Evolutionary conservation across 2,329 filamentous ascomycete species (phyloP).

Genomic region (Plectosphaerella plurivora): DNA sequence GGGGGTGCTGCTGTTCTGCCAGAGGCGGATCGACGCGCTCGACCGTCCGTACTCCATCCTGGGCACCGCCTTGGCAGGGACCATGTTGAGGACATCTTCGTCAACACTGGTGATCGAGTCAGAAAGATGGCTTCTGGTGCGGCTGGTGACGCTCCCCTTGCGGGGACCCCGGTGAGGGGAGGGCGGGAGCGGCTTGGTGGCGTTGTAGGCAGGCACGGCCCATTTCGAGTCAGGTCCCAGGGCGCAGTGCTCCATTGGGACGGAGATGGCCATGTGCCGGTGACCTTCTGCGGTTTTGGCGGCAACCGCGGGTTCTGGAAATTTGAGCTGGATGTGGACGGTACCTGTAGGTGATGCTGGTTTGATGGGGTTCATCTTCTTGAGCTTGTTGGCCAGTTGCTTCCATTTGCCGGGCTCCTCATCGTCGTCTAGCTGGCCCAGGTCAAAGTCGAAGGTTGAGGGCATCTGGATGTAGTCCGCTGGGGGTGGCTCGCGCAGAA

Average conservation of each 20-base stretch:
- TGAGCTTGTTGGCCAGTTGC: conserved; percentile 34
- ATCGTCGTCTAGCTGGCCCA: conserved; percentile 6
- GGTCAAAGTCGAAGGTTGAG: conserved; percentile 19
- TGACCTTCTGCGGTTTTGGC: conserved; percentile 48
- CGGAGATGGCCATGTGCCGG: conserved; percentile 57
- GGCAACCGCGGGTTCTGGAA: conserved; percentile 53
- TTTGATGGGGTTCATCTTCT: conserved; percentile 1
- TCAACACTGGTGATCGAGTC: background rate
- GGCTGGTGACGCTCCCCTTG: background rate
- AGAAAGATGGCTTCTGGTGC: too few relatives aligned
- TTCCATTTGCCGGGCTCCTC: conserved; percentile 33
- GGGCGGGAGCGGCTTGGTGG: conserved; percentile 16
- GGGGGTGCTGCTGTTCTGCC: conserved; percentile 6
- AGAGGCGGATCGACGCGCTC: conserved; percentile 9
- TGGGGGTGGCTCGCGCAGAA: conserved; percentile 7
- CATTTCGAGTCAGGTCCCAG: conserved; percentile 22
- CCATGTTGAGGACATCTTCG: conserved; percentile 3
- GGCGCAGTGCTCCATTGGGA: conserved; percentile 47
- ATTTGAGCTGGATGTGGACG: conserved; percentile 20
- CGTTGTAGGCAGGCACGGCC: conserved; percentile 12
- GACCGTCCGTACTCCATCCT: conserved; percentile 2
- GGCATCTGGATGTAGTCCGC: conserved; percentile 5
- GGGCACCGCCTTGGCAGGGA: conserved; percentile 3
- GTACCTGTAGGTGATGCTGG: conserved; percentile 14
- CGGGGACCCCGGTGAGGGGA: conserved; percentile 6